These are phyloP conservation scores for Polymyxa betae DNA, from an alignment of 208 protist species.

Conservation along the genomic window DNA sequence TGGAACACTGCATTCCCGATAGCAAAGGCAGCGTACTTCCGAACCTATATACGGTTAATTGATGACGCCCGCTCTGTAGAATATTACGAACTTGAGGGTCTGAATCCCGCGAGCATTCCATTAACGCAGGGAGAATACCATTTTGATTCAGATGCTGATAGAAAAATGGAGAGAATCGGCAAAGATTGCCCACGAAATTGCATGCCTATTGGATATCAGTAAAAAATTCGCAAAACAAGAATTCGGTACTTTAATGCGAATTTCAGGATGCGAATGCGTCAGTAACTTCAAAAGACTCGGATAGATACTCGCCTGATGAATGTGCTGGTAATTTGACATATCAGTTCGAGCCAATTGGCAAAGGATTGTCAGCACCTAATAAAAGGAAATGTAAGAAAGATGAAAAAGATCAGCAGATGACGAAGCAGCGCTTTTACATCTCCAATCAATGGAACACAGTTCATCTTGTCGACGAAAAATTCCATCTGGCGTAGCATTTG, in stretches of 20 bases:
- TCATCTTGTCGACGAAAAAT: background rate
- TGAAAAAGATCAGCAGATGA: no score
- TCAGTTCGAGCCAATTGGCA: background rate
- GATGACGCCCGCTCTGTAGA: background rate
- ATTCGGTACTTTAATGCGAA: background rate
- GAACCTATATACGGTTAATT: background rate
- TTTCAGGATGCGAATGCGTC: background rate
- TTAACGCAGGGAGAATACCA: background rate
- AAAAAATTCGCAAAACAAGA: background rate
- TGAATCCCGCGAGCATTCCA: background rate
- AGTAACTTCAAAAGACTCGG: background rate
- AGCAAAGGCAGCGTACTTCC: slow-evolving; percentile 35
- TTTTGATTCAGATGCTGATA: background rate
- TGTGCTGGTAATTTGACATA: background rate
- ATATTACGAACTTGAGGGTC: background rate
- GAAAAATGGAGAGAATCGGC: background rate
- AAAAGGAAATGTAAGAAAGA: no score
- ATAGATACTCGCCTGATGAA: background rate
- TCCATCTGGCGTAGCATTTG: background rate
- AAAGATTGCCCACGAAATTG: background rate
- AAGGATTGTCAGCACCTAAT: background rate
- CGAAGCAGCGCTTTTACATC: no score
- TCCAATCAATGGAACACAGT: background rate
- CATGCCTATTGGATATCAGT: background rate
- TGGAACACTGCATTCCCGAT: slow-evolving; percentile 52